These are phyloP conservation scores for Myxozyma monticola DNA, from an alignment of 805 yeast genomes.

Conservation along the genomic window DNA sequence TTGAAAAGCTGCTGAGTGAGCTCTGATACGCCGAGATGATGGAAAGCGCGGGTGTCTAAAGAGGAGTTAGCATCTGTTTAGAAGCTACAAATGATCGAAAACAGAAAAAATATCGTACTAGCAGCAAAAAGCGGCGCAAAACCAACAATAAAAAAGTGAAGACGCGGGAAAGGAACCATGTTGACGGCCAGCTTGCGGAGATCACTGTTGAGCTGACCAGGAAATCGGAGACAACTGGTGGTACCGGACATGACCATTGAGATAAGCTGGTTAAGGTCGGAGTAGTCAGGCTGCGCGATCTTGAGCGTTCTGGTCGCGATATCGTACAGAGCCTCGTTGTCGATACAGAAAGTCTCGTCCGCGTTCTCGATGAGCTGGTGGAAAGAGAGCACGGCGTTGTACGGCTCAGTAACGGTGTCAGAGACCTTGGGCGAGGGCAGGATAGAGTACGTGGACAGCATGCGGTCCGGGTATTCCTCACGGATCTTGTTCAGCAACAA, in stretches of 20 bases:
- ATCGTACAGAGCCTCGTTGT: conserved; percentile 88
- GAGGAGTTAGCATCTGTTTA: too few relatives aligned
- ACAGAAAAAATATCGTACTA: conserved; percentile 15
- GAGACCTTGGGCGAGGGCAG: conserved; percentile 89
- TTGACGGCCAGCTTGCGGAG: conserved; percentile 91
- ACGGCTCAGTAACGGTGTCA: conserved; percentile 94
- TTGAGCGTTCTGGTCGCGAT: conserved; percentile 85
- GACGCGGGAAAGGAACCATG: conserved; percentile 91
- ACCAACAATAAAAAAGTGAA: conserved; percentile 94
- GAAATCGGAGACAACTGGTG: conserved; percentile 89
- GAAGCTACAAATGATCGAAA: neutral
- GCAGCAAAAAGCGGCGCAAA: conserved; percentile 85
- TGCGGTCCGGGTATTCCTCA: conserved; percentile 92
- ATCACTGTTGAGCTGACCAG: conserved; percentile 93
- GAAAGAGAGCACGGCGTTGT: conserved; percentile 86
- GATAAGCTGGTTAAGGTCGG: conserved; percentile 77
- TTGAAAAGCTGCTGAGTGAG: conserved; percentile 93
- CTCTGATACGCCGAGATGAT: conserved; percentile 84
- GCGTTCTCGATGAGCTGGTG: conserved; percentile 89
- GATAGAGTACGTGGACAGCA: conserved; percentile 94
- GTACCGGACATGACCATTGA: conserved; percentile 94
- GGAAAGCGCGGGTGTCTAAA: conserved; percentile 73
- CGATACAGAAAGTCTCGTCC: conserved; percentile 93
- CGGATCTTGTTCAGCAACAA: conserved; percentile 78
- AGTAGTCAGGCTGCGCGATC: conserved; percentile 73